Percentiles rank a stretch among this genome's conserved stretches.
Conservation (phyloP, 192 early-diverging fungal species). For the Coemansia sp. region DNA sequence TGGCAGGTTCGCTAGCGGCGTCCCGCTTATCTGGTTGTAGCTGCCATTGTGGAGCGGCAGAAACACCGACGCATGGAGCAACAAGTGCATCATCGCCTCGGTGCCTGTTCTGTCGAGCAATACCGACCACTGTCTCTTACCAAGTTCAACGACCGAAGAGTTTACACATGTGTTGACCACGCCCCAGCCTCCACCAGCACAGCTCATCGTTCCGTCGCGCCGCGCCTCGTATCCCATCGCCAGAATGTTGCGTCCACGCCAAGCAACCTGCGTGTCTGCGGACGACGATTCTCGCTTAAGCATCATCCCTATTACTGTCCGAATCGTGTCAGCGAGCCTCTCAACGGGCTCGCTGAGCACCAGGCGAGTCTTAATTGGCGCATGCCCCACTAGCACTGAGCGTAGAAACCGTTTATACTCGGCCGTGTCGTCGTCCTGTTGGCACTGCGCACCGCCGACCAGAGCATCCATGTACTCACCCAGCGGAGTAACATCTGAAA, state of each 20-base stretch:
- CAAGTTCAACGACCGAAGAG: conserved; percentile 46
- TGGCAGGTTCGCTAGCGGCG: conserved; percentile 17
- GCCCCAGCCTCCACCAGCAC: conserved; percentile 25
- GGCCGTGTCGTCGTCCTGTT: conserved; percentile 8
- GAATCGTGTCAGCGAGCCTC: conserved; percentile 35
- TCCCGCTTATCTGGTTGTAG: conserved; percentile 46
- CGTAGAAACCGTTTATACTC: conserved; percentile 32
- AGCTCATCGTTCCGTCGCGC: conserved; percentile 30
- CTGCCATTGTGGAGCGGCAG: conserved; percentile 32
- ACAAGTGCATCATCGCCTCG: conserved; percentile 34
- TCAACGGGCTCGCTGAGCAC: conserved; percentile 34
- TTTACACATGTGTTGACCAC: conserved; percentile 38
- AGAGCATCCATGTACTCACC: conserved; percentile 40
- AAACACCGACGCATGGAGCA: conserved; percentile 40
- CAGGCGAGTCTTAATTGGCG: conserved; percentile 4
- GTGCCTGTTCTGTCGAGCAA: conserved; percentile 39
- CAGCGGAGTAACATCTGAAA: conserved; percentile 28
- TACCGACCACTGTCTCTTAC: conserved; percentile 26
- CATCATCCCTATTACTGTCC: conserved; percentile 27
- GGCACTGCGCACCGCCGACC: conserved; percentile 24
- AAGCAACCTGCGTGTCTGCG: background rate
- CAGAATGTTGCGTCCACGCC: conserved; percentile 31
- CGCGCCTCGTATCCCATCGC: conserved; percentile 35
- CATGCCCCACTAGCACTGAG: conserved; percentile 44
- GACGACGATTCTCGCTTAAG: conserved; percentile 16